Evolutionary conservation across 192 early-diverging fungal species (phyloP).

Genomic region (Dimargaris xerosporica): DNA sequence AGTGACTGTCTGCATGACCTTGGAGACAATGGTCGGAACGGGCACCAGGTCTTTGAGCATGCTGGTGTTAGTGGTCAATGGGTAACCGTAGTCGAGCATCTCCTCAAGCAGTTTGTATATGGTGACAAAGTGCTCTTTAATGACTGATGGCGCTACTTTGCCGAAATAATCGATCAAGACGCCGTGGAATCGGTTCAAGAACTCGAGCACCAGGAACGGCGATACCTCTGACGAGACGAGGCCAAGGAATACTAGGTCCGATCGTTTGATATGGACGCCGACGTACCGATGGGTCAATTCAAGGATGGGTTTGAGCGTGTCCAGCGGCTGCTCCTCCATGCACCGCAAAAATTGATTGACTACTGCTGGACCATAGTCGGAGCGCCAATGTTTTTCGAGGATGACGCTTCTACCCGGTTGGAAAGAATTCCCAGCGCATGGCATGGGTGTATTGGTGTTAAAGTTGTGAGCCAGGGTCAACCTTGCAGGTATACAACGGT

Average conservation of each 20-base stretch:
- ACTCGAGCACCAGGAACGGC: conserved; percentile 69
- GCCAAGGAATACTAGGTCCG: conserved; percentile 59
- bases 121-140: conserved; percentile 87
- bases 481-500: not conserved
- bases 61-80: conserved; percentile 73
- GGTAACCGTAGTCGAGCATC: conserved; percentile 83
- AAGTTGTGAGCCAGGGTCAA: not conserved
- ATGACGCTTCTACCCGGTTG: not conserved
- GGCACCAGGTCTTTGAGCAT: conserved; percentile 76
- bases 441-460: not conserved
- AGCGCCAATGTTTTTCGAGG: conserved; percentile 12
- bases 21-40: conserved; percentile 69
- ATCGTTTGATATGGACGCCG: conserved; percentile 31
- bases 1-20: conserved; percentile 72
- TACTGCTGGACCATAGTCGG: not conserved
- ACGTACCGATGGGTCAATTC: conserved; percentile 10
- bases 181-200: conserved; percentile 65
- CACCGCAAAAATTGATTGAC: conserved; percentile 1
- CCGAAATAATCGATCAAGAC: conserved; percentile 75
- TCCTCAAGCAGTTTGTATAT: conserved; percentile 74
- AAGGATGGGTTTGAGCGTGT: not conserved
- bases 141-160: conserved; percentile 56
- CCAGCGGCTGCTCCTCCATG: not conserved
- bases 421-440: not conserved
- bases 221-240: conserved; percentile 64